Evolutionary conservation across 2,329 filamentous ascomycete species (phyloP).

Genomic region (Alternaria viburni): DNA sequence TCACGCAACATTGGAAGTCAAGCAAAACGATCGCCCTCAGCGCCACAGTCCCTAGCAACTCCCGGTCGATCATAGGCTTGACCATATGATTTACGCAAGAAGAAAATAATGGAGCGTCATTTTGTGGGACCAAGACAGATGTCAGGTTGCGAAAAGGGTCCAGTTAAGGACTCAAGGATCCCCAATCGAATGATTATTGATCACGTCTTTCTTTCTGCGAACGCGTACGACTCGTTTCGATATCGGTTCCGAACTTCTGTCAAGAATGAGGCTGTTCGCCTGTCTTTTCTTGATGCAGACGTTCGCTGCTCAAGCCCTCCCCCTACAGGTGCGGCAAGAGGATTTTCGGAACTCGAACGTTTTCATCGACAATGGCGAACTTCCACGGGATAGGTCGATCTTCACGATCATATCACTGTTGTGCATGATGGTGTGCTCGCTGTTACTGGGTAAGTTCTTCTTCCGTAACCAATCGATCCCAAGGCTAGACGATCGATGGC

Average conservation of each 20-base stretch:
- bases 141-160: background rate
- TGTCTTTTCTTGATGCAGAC: constrained; percentile 1
- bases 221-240: background rate
- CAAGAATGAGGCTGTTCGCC: background rate
- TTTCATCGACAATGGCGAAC: background rate
- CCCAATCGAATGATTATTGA: background rate
- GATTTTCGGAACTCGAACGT: background rate
- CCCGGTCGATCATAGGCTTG: background rate
- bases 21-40: background rate
- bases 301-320: background rate
- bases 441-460: constrained; percentile 4
- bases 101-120: background rate
- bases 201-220: background rate
- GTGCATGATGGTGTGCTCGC: constrained; percentile 5
- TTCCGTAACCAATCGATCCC: background rate
- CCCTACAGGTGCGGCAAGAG: background rate
- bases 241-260: background rate
- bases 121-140: background rate
- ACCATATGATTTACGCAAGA: background rate
- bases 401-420: background rate
- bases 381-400: background rate
- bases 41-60: background rate
- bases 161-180: constrained; percentile 2
- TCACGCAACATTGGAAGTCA: background rate
- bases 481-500: background rate